phyloP scores from a whole-genome alignment of 225 moss, liverwort and hornwort species.

The Polytrichum formosum region DNA sequence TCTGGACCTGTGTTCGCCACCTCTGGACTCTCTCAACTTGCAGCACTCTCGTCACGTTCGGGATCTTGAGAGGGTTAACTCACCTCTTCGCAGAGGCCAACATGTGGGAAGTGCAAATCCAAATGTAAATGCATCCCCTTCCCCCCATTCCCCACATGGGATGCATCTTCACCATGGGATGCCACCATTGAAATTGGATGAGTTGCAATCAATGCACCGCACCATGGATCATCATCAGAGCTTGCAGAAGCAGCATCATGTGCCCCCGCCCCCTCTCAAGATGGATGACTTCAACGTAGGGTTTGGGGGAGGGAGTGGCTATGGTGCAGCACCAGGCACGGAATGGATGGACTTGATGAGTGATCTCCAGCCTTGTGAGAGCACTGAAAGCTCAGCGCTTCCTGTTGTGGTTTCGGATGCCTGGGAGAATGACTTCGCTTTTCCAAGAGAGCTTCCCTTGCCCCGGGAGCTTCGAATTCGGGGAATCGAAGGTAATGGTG shows the following conservation, averaged over 20 bases:
- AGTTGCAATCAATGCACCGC: slow-evolving; percentile 2
- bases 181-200: slow-evolving; percentile 30
- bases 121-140: background rate
- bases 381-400: slow-evolving; percentile 51
- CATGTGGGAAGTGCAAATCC: background rate
- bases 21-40: slow-evolving; percentile 12
- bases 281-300: slow-evolving; percentile 56
- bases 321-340: slow-evolving; percentile 19
- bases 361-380: slow-evolving; percentile 54
- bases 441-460: slow-evolving; percentile 12
- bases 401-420: slow-evolving; percentile 47
- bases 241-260: slow-evolving; percentile 1
- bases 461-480: slow-evolving; percentile 35
- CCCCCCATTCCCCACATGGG: background rate
- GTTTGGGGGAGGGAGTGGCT: slow-evolving; percentile 36
- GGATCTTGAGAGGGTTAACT: slow-evolving; percentile 6
- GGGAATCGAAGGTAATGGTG: slow-evolving; percentile 27
- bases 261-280: slow-evolving; percentile 16
- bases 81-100: slow-evolving; percentile 2
- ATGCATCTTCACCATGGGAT: slow-evolving; percentile 11
- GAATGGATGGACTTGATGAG: slow-evolving; percentile 60
- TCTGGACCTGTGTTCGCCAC: slow-evolving; percentile 12
- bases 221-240: slow-evolving; percentile 1
- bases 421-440: slow-evolving; percentile 55
- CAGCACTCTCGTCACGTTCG: slow-evolving; percentile 14